Conservation (phyloP, 2,329 filamentous ascomycete species). For the Penicillium brevicompactum region DNA sequence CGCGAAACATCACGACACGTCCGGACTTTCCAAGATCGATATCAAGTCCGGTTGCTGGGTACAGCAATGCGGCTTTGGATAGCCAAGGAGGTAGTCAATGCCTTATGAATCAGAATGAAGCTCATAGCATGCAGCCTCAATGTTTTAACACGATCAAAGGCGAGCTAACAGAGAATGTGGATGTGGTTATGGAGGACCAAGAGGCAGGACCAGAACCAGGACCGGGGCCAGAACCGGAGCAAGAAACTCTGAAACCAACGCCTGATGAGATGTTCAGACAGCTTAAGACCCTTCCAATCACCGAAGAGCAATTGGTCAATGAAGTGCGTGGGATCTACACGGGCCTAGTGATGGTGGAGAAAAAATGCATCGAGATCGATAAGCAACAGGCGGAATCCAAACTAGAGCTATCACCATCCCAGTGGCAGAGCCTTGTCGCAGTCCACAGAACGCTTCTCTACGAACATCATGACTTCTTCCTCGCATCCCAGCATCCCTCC, state of each 20-base stretch:
- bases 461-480: constrained; percentile 83
- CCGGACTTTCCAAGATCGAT: background rate
- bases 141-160: background rate
- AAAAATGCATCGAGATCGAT: constrained; percentile 83
- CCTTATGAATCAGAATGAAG: background rate
- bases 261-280: constrained; percentile 52
- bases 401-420: constrained; percentile 56
- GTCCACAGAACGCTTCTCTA: constrained; percentile 79
- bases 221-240: too few relatives aligned
- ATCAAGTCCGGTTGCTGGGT: background rate
- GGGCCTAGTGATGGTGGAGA: constrained; percentile 82
- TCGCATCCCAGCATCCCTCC: constrained; percentile 83
- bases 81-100: background rate
- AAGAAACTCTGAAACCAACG: background rate
- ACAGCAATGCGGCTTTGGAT: background rate
- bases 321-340: constrained; percentile 71
- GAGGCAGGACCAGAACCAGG: background rate
- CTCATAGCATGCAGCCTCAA: background rate
- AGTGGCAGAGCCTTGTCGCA: constrained; percentile 83
- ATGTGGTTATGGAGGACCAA: background rate
- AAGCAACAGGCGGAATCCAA: constrained; percentile 51
- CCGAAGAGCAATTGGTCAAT: constrained; percentile 74
- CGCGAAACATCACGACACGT: background rate
- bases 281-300: constrained; percentile 68
- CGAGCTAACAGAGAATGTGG: background rate